These are phyloP conservation scores for Oryza meridionalis DNA, from an alignment of 176 grass and related monocot genomes.

Conservation along the genomic window DNA sequence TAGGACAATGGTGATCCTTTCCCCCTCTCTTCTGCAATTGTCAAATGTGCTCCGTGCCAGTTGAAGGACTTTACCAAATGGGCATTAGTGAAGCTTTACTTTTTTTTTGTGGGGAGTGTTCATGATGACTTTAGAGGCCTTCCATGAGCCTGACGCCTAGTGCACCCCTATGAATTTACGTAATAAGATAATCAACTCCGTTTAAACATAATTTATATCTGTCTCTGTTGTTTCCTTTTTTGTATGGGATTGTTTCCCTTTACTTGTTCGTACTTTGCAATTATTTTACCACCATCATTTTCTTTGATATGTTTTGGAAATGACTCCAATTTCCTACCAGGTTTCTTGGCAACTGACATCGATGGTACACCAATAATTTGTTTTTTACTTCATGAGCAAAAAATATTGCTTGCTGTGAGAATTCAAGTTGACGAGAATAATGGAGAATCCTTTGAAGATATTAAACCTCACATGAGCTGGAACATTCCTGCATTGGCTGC, in stretches of 20 bases:
- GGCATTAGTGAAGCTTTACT: background rate
- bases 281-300: slow-evolving; percentile 10
- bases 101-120: slow-evolving; percentile 14
- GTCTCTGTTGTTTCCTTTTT: slow-evolving; percentile 18
- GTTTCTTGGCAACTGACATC: slow-evolving; percentile 90
- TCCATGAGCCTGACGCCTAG: background rate
- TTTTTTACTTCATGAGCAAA: slow-evolving; percentile 83
- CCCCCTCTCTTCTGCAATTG: background rate
- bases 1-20: background rate
- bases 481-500: slow-evolving; percentile 88
- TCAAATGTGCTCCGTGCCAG: background rate
- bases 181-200: background rate
- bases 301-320: slow-evolving; percentile 28
- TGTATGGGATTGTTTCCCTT: background rate
- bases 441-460: slow-evolving; percentile 63
- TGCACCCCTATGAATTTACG: background rate
- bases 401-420: slow-evolving; percentile 76
- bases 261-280: slow-evolving; percentile 1
- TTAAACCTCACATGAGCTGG: slow-evolving; percentile 83
- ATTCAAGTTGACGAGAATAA: slow-evolving; percentile 67
- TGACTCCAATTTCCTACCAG: slow-evolving; percentile 51
- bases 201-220: slow-evolving; percentile 22
- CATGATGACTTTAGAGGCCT: background rate
- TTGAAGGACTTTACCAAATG: background rate
- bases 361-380: slow-evolving; percentile 83